Evolutionary conservation across 768 basidiomycete genomes (phyloP).

Genomic region (Hericium coralloides): DNA sequence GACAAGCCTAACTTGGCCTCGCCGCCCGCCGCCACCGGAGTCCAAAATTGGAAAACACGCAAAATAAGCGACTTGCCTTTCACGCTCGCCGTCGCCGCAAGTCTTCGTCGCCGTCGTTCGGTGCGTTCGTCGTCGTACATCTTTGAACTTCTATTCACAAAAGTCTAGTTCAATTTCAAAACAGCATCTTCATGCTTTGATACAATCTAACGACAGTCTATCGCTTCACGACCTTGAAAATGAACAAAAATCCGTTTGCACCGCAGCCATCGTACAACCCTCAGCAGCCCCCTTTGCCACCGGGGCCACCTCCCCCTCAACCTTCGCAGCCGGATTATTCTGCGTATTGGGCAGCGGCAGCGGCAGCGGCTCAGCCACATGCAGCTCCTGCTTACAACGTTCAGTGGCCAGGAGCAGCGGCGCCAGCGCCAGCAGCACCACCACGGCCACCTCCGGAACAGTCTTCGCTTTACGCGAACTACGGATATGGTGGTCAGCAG

Average conservation of each 20-base stretch:
- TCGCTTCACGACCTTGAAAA: slow-evolving; percentile 19
- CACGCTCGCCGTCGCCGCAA: background rate
- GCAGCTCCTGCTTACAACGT: slow-evolving; percentile 45
- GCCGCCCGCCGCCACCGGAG: background rate
- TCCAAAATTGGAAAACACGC: background rate
- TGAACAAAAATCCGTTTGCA: slow-evolving; percentile 84
- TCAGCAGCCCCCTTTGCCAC: slow-evolving; percentile 70
- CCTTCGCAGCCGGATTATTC: slow-evolving; percentile 64
- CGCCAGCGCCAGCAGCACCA: slow-evolving; percentile 31
- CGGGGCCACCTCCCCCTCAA: slow-evolving; percentile 69
- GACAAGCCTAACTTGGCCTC: too few relatives aligned
- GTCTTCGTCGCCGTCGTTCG: too few relatives aligned
- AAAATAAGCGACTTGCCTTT: background rate
- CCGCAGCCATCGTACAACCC: slow-evolving; percentile 60
- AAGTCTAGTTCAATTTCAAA: too few relatives aligned
- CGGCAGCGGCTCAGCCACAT: slow-evolving; percentile 43
- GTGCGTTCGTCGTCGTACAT: too few relatives aligned
- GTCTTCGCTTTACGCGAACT: slow-evolving; percentile 82
- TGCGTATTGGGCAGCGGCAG: slow-evolving; percentile 58
- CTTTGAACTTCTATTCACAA: too few relatives aligned
- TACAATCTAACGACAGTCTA: background rate
- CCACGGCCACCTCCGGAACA: slow-evolving; percentile 69
- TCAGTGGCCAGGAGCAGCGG: slow-evolving; percentile 53
- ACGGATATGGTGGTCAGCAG: slow-evolving; percentile 75
- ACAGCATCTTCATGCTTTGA: background rate